Evolutionary conservation across 2,329 filamentous ascomycete species (phyloP).

Genomic region (Fusarium sp.): DNA sequence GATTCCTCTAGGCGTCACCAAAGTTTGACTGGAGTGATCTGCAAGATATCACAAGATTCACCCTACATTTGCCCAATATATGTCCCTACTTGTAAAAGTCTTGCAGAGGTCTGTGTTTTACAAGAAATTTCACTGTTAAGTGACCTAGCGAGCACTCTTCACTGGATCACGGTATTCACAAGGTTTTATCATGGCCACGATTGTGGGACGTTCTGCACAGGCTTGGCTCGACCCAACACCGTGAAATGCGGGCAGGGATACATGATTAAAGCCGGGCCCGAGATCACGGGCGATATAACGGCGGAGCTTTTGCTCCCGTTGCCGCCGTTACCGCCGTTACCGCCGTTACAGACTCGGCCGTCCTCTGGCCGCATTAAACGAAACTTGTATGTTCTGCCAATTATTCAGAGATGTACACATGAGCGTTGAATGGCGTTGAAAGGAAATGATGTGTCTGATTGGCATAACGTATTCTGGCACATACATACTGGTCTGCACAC

Average conservation of each 20-base stretch:
- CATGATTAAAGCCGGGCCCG: not conserved
- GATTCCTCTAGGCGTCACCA: slow-evolving; percentile 2
- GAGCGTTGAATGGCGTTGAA: not conserved
- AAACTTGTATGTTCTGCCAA: not conserved
- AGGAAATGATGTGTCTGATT: not conserved
- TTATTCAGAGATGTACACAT: not conserved
- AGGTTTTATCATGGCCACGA: not conserved
- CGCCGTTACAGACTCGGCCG: slow-evolving; percentile 8
- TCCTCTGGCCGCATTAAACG: not conserved
- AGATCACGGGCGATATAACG: slow-evolving; percentile 23
- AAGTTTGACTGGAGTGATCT: not conserved
- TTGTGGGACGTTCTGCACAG: slow-evolving; percentile 5
- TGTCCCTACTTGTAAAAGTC: not conserved
- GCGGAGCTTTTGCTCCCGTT: slow-evolving; percentile 23
- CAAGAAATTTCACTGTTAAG: not conserved
- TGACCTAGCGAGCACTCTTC: not conserved
- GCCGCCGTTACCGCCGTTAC: not conserved
- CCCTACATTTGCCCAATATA: not conserved
- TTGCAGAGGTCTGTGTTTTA: not conserved
- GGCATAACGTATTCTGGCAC: not conserved
- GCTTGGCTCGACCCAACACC: not conserved
- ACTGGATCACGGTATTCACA: not conserved
- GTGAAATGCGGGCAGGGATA: slow-evolving; percentile 8
- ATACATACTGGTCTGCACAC: not conserved
- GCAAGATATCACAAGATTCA: not conserved